Base-by-base conservation (phyloP, 768 basidiomycete genomes). In the Ramaria sp. region DNA sequence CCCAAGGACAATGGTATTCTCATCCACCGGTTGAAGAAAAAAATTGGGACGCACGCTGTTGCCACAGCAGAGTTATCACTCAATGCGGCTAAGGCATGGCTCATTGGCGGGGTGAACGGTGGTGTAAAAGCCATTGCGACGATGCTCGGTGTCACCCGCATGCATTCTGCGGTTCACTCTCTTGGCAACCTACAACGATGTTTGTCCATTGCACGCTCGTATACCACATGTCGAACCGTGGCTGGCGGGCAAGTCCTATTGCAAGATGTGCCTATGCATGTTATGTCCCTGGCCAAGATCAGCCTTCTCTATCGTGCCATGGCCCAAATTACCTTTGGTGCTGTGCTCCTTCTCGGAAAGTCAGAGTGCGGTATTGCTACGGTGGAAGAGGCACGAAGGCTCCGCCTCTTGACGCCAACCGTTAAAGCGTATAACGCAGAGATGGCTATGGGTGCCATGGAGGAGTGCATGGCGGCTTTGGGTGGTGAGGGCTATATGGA, bases 401-500 rank as follows among this genome's bases (percentile, higher is more conserved):
- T 88, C 61, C 72, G 86, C 57, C 70, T 88, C 62, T 63, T 89
- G 53, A 88, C 85, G 0, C 84, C 86, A 10, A 77, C 81, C 3
- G 73, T 77, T 30, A 90, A 90, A 66, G 84, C 82, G 0, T 90
- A 85, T 65, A 75, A 77, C 10, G 78, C 86, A 10, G 80, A 85
- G 61, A 81, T 81, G 60, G 80, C 81, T 0, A 75, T 74, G 53
- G 64, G 73, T 0, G 83, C 79, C 2, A 82, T 89, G 73, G 83
- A 86, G 59, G 83, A 88, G 61, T 78, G 83, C 34, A 89, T 90
- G 86, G 71, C 80, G 33, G 73, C 80, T 5, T 69, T 89, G 1
- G 88, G 88, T 22, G 87, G 87, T 1, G 81, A 83, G 49, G 88
- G 88, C 0, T 91, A 89, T 63, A 90, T 90, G 86, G 84, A 86